These are phyloP conservation scores for Monosporozyma servazzii DNA, from an alignment of 805 yeast genomes.

Conservation along the genomic window DNA sequence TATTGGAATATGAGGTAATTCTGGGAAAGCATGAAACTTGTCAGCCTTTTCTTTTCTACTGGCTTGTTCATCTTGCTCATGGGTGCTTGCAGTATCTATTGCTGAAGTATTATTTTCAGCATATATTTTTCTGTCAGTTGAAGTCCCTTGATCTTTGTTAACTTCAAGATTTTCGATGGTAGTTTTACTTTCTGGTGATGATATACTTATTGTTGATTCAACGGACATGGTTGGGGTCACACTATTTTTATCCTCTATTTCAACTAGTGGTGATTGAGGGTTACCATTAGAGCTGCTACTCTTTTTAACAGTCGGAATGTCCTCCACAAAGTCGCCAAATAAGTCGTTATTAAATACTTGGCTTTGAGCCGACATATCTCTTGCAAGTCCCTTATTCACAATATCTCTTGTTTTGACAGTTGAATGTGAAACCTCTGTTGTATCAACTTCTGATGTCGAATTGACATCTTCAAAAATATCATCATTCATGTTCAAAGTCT, in stretches of 20 bases:
- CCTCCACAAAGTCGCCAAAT: conserved; percentile 20
- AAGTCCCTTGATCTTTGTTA: neutral
- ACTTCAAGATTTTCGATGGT: neutral
- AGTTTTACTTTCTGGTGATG: neutral
- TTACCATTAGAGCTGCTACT: neutral
- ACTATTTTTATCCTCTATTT: neutral
- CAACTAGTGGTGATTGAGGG: neutral
- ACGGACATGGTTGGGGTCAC: neutral
- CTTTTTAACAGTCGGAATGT: conserved; percentile 1
- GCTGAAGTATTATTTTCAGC: neutral
- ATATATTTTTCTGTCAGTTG: neutral
- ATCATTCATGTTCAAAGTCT: no score
- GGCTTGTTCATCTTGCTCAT: neutral
- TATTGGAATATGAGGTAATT: conserved; percentile 12
- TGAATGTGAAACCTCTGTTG: neutral
- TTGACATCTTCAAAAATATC: neutral
- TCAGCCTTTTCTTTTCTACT: neutral
- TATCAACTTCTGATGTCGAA: neutral
- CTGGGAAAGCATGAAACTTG: neutral
- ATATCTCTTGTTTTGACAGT: conserved; percentile 5
- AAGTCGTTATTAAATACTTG: conserved; percentile 24
- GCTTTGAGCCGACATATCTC: conserved; percentile 10
- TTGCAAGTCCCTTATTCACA: conserved; percentile 2
- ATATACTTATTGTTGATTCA: neutral
- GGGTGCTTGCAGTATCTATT: neutral